Evolutionary conservation across 768 basidiomycete genomes (phyloP).

Genomic region (Butyriboletus loyo): DNA sequence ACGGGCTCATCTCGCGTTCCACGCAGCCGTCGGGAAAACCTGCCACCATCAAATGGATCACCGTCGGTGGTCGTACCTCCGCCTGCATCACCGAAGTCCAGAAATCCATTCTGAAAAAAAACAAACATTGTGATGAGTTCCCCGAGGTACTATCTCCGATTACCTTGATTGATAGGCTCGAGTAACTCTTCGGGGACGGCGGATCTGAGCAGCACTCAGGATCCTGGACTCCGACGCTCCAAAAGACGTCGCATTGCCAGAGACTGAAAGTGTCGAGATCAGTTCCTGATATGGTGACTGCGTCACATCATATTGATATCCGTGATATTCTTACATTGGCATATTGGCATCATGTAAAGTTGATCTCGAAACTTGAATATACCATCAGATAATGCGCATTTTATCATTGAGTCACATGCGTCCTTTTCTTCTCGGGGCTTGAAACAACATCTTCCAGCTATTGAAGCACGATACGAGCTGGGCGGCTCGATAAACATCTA

Average conservation of each 20-base stretch:
- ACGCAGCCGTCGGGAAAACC: conserved; percentile 60
- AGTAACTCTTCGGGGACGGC: background rate
- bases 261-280: no score
- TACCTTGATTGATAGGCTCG: background rate
- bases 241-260: conserved; percentile 8
- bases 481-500: no score
- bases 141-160: background rate
- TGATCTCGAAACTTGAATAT: background rate
- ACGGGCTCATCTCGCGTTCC: conserved; percentile 2
- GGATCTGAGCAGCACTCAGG: background rate
- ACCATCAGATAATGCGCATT: no score
- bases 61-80: conserved; percentile 74
- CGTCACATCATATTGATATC: background rate
- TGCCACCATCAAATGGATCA: conserved; percentile 74
- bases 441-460: background rate
- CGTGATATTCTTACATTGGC: background rate
- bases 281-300: background rate
- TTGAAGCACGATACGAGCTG: background rate
- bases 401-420: background rate
- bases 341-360: background rate
- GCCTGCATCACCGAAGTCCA: conserved; percentile 70
- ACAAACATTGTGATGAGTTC: background rate
- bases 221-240: background rate
- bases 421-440: background rate
- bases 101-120: conserved; percentile 22